Evolutionary conservation across 148 eudicot genomes (phyloP).

Genomic region (Arbutus unedo): DNA sequence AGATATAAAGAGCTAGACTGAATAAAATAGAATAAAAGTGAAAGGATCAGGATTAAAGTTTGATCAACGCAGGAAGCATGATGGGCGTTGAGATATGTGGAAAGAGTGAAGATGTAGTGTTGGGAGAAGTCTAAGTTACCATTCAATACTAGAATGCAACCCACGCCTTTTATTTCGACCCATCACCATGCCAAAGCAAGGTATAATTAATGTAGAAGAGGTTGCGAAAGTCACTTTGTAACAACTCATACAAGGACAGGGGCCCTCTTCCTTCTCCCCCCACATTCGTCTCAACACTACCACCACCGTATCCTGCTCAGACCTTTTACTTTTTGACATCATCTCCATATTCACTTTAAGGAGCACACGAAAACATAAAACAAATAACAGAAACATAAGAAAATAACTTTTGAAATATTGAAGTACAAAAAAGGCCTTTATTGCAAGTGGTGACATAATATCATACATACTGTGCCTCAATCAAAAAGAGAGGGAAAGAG

Average conservation of each 20-base stretch:
- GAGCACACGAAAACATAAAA: neutral
- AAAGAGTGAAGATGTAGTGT: constrained; percentile 25
- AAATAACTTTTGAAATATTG: neutral
- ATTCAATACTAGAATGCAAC: constrained; percentile 82
- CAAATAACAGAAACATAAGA: neutral
- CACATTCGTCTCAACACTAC: constrained; percentile 22
- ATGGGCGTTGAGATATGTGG: constrained; percentile 9
- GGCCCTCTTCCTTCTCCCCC: constrained; percentile 57
- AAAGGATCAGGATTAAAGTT: constrained; percentile 53
- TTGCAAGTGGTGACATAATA: neutral
- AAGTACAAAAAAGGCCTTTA: neutral
- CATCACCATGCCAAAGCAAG: constrained; percentile 39
- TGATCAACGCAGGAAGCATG: constrained; percentile 50
- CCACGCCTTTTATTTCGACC: constrained; percentile 74
- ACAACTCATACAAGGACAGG: constrained; percentile 67
- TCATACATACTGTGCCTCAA: neutral
- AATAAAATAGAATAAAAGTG: too few species aligned
- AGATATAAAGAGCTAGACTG: too few species aligned
- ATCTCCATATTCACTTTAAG: constrained; percentile 38
- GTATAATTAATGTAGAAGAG: constrained; percentile 55
- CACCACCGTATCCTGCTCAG: constrained; percentile 50
- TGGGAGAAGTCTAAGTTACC: constrained; percentile 77
- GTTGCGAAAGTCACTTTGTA: constrained; percentile 70
- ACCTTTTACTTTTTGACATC: constrained; percentile 77
- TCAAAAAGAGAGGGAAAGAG: neutral